phyloP scores from a whole-genome alignment of 257 asterid genomes.

The Forsythia viridissima region DNA sequence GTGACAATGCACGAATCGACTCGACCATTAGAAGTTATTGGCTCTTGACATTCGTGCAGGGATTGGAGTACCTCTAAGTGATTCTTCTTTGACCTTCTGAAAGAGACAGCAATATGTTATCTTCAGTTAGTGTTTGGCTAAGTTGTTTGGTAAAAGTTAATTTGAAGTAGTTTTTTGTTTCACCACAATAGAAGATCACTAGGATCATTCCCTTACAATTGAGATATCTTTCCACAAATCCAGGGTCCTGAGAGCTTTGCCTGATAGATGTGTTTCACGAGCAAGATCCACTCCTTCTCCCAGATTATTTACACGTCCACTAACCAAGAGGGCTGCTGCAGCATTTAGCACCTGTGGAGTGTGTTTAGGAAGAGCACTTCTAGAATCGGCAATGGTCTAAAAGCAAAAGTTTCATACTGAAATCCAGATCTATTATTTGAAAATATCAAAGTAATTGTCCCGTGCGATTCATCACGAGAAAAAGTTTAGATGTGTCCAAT shows the following conservation, averaged over 20 bases:
- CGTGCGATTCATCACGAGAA: background rate
- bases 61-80: constrained; percentile 14
- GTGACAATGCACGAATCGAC: background rate
- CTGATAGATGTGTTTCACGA: constrained; percentile 62
- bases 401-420: background rate
- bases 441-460: background rate
- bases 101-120: constrained; percentile 18
- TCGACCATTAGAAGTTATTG: background rate
- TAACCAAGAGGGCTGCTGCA: constrained; percentile 84
- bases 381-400: background rate
- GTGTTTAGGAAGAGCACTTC: background rate
- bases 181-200: background rate
- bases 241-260: constrained; percentile 76
- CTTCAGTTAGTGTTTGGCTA: background rate
- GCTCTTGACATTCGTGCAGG: constrained; percentile 20
- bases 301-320: constrained; percentile 61
- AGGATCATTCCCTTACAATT: constrained; percentile 46
- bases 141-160: background rate
- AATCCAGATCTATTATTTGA: background rate
- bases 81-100: constrained; percentile 47
- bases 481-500: background rate
- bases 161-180: background rate
- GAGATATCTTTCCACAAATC: constrained; percentile 68
- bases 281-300: constrained; percentile 76
- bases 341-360: constrained; percentile 76